Evolutionary conservation across 1,284 basidiomycete genomes (phyloP).

Genomic region (Leccinum proximum): DNA sequence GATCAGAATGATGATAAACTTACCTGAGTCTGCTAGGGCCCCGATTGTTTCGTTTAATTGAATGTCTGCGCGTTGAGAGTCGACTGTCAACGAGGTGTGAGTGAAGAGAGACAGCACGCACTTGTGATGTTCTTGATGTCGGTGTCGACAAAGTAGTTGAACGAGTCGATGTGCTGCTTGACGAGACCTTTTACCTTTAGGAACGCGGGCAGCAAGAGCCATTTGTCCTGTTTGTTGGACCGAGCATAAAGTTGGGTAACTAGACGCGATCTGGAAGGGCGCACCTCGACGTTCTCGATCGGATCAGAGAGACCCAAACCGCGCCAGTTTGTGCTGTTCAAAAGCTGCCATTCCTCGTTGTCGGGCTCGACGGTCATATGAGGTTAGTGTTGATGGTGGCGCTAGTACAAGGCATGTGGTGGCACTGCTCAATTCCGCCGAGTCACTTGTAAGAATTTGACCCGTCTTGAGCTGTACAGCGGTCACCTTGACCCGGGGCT

Average conservation of each 20-base stretch:
- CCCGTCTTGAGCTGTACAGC: too few relatives aligned
- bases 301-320: slow-evolving; percentile 76
- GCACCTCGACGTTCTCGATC: slow-evolving; percentile 75
- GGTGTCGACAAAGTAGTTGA: slow-evolving; percentile 99
- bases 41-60: too few relatives aligned
- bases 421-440: too few relatives aligned
- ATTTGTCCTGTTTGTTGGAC: slow-evolving; percentile 85
- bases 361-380: slow-evolving; percentile 24
- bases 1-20: too few relatives aligned
- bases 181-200: slow-evolving; percentile 97
- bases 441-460: too few relatives aligned
- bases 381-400: background rate
- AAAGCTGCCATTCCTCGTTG: slow-evolving; percentile 59
- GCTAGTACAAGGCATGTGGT: too few relatives aligned
- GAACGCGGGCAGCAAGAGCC: slow-evolving; percentile 94
- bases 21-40: too few relatives aligned
- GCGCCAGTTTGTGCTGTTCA: slow-evolving; percentile 57
- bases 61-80: slow-evolving; percentile 33
- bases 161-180: slow-evolving; percentile 99
- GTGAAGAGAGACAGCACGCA: too few relatives aligned
- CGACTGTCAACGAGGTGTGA: slow-evolving; percentile 54
- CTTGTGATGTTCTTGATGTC: slow-evolving; percentile 92
- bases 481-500: too few relatives aligned
- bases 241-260: background rate
- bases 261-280: background rate